Evolutionary conservation across 2,329 filamentous ascomycete genomes (phyloP), one percentile per base, ranked within the genome.

Genomic region (Clarireedia hainanense): DNA sequence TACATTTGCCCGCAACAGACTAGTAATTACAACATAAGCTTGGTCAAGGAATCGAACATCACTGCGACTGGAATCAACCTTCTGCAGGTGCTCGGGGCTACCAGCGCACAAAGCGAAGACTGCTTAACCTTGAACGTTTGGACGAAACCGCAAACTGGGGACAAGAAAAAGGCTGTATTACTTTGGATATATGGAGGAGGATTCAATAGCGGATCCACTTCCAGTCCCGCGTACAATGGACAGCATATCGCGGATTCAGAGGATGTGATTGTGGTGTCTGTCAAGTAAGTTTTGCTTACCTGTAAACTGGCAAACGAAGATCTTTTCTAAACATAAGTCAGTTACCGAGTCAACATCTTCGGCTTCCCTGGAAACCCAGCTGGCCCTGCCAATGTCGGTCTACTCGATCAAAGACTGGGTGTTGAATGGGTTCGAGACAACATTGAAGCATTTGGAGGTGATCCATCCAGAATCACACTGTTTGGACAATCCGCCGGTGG

Each of bases 371-470:
- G 70, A 20, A 65, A 67, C 6, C 64, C 63, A 5, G 36, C 27
- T 5, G 50, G 57, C 5, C 52, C 58, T 5, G 57, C 58, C 1
- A 89, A 89, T 60, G 69, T 85, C 9, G 86, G 85, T 1, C 68
- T 87, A 48, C 73, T 76, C 58, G 84, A 88, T 63, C 83, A 86
- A 68, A 75, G 80, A 60, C 65, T 78, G 9, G 75, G 80, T 5
- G 71, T 86, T 15, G 71, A 74, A 59, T 87, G 84, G 84, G 76
- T 86, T 26, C 73, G 75, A 57, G 72, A 76, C 26, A 85, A 85
- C 65, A 79, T 84, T 50, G 76, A 67, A 2, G 71, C 70, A 2
- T 84, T 87, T 66, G 83, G 83, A 0, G 84, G 83, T 1, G 78
- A 86, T 60, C 71, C 72, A 1, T 68, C 69, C 2, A 76, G 79